Evolutionary conservation across 2,329 filamentous ascomycete genomes (phyloP).

Genomic region (Ramularia collo-cygni): DNA sequence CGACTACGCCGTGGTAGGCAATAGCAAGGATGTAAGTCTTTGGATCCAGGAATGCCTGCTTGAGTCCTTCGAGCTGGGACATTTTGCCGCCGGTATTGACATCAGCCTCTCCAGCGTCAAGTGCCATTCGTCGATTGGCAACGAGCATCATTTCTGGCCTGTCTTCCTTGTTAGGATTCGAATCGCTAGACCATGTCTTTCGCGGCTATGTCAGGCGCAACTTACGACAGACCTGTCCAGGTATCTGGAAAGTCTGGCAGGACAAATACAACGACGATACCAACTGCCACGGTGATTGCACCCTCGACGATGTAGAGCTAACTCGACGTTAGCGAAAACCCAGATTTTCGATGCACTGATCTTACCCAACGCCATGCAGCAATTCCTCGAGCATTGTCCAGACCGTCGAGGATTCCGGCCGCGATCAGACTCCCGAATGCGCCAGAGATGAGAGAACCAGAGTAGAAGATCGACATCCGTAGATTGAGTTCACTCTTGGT

Average conservation of each 20-base stretch:
- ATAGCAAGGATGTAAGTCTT: conserved; percentile 45
- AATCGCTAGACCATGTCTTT: too few relatives aligned
- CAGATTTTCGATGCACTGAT: neutral
- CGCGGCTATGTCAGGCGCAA: too few relatives aligned
- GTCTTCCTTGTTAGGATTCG: too few relatives aligned
- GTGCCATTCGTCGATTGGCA: conserved; percentile 43
- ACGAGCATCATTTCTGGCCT: conserved; percentile 42
- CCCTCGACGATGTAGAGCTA: conserved; percentile 38
- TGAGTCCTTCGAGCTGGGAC: conserved; percentile 44
- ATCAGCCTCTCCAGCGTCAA: conserved; percentile 46
- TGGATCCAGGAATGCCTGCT: conserved; percentile 47
- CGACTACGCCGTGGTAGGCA: conserved; percentile 44
- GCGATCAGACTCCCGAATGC: conserved; percentile 60
- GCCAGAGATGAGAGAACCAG: conserved; percentile 61
- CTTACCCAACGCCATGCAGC: conserved; percentile 47
- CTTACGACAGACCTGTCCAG: conserved; percentile 33
- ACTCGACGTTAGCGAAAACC: conserved; percentile 43
- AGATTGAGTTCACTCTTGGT: conserved; percentile 61
- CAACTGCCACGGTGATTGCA: conserved; percentile 21
- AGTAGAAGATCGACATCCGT: conserved; percentile 61
- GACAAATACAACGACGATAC: conserved; percentile 29
- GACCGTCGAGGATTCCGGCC: conserved; percentile 57
- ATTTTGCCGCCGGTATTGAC: conserved; percentile 43
- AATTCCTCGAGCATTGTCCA: conserved; percentile 53
- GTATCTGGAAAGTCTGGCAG: conserved; percentile 44